These are phyloP conservation scores for Bassia scoparia DNA, from an alignment of 148 eudicot species.

Conservation along the genomic window DNA sequence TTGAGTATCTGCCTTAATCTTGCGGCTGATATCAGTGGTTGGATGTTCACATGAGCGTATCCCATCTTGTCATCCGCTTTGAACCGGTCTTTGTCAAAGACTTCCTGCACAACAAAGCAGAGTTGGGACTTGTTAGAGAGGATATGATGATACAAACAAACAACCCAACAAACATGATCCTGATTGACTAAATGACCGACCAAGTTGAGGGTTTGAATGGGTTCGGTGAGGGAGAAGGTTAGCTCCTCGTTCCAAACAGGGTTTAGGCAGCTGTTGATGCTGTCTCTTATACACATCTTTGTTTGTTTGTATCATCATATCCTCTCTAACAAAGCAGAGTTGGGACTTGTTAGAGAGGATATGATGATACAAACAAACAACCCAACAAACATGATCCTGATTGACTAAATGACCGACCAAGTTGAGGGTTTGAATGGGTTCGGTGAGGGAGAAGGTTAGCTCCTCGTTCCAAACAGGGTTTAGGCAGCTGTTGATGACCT, in stretches of 20 bases:
- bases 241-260: constrained; percentile 82
- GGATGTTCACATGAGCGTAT: constrained; percentile 50
- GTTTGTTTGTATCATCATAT: no score
- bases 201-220: constrained; percentile 47
- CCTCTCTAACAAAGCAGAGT: no score
- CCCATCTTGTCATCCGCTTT: constrained; percentile 88
- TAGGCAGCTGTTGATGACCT: constrained; percentile 67
- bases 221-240: constrained; percentile 42
- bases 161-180: no score
- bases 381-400: no score
- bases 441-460: constrained; percentile 42
- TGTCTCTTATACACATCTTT: no score
- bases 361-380: no score
- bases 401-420: constrained; percentile 37
- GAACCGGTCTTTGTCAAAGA: constrained; percentile 65
- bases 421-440: constrained; percentile 45
- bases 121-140: no score
- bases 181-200: constrained; percentile 31
- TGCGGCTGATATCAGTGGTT: constrained; percentile 58
- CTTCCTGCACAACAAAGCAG: constrained; percentile 41
- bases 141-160: no score
- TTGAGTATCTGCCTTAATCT: constrained; percentile 54
- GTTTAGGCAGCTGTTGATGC: constrained; percentile 65
- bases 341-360: no score
- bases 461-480: constrained; percentile 85